phyloP scores from a whole-genome alignment of 352 stramenopile species.

The Phytophthora europaea region DNA sequence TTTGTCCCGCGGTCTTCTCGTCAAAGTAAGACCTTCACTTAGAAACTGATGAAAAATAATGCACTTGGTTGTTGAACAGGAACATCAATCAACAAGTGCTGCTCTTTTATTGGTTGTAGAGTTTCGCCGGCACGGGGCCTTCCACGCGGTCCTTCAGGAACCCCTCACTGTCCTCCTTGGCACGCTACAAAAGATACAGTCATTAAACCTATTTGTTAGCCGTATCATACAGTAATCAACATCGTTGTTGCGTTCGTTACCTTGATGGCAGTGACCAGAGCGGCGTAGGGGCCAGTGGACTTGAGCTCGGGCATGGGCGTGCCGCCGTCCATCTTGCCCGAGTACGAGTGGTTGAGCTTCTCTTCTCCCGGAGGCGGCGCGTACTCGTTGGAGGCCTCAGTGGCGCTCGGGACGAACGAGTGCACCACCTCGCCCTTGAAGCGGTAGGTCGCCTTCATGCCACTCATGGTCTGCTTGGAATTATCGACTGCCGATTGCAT shows the following conservation, averaged over 20 bases:
- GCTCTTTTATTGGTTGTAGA: conserved; percentile 65
- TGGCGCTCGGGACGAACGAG: conserved; percentile 61
- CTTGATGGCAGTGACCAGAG: conserved; percentile 83
- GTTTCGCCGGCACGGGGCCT: conserved; percentile 71
- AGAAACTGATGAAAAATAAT: conserved; percentile 44
- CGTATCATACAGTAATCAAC: not conserved
- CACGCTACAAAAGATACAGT: conserved; percentile 44
- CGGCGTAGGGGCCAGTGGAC: conserved; percentile 68
- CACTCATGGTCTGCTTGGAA: conserved; percentile 45
- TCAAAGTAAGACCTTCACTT: conserved; percentile 13
- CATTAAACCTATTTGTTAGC: not conserved
- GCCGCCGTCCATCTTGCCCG: conserved; percentile 73
- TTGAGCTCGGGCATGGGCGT: conserved; percentile 75
- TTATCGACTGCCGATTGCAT: not conserved
- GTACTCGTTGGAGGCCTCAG: conserved; percentile 81
- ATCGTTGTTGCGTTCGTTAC: conserved; percentile 24
- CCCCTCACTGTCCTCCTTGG: conserved; percentile 82
- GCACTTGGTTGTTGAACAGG: conserved; percentile 34
- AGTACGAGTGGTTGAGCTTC: conserved; percentile 75
- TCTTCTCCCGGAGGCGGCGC: conserved; percentile 38
- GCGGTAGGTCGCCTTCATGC: conserved; percentile 69
- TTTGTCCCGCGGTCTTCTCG: conserved; percentile 2
- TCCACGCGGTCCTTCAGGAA: conserved; percentile 88
- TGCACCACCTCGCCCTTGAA: conserved; percentile 80
- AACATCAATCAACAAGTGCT: not conserved